These are phyloP conservation scores for Wallacemonas sp. DNA, from an alignment of 208 protist species.

Conservation along the genomic window DNA sequence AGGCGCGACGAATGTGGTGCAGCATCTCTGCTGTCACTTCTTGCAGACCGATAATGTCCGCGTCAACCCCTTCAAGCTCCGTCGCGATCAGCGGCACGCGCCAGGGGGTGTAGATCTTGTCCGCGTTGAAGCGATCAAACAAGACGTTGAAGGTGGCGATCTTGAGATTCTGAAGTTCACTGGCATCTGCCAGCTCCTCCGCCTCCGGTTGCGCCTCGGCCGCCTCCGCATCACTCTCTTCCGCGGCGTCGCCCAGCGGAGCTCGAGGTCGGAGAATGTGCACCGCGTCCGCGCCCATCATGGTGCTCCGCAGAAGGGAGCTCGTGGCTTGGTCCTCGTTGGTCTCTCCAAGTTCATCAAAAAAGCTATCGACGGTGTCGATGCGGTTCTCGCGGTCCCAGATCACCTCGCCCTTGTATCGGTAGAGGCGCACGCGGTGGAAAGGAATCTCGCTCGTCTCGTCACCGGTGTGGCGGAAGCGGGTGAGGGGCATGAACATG, in stretches of 20 bases:
- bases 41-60: slow-evolving; percentile 20
- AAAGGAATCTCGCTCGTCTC: slow-evolving; percentile 20
- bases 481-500: slow-evolving; percentile 16
- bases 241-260: neutral
- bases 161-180: no score
- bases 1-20: neutral
- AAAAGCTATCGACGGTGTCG: slow-evolving; percentile 12
- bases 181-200: no score
- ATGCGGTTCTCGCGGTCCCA: slow-evolving; percentile 18
- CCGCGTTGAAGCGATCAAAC: slow-evolving; percentile 8
- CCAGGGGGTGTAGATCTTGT: slow-evolving; percentile 15
- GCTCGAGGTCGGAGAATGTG: slow-evolving; percentile 2
- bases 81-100: slow-evolving; percentile 10
- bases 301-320: slow-evolving; percentile 9
- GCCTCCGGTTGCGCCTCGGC: slow-evolving; percentile 4
- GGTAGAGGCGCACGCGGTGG: slow-evolving; percentile 17
- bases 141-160: slow-evolving; percentile 17
- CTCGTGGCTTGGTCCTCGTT: neutral
- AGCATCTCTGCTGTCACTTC: slow-evolving; percentile 17
- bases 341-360: neutral
- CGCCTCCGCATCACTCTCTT: neutral
- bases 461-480: slow-evolving; percentile 15
- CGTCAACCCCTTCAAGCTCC: slow-evolving; percentile 5
- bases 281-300: neutral
- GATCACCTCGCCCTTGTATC: slow-evolving; percentile 17